Conservation (phyloP, 768 basidiomycete species). For the Cyclocybe aegerita region DNA sequence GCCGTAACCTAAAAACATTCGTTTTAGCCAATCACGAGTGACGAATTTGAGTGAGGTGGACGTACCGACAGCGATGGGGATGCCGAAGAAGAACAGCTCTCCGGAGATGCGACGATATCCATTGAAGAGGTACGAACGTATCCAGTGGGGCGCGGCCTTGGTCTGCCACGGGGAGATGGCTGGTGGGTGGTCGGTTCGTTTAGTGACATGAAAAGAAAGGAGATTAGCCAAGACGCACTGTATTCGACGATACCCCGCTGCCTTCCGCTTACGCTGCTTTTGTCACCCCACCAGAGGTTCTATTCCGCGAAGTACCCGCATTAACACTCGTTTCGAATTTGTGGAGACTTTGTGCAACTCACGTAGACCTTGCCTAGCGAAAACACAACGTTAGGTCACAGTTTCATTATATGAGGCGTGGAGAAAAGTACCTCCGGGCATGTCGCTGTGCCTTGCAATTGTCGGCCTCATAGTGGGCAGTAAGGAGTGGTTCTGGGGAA, state of each 20-base stretch:
- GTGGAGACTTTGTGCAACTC: constrained; percentile 30
- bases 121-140: constrained; percentile 82
- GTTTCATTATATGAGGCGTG: neutral
- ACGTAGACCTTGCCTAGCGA: constrained; percentile 76
- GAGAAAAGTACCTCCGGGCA: constrained; percentile 75
- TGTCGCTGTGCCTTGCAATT: constrained; percentile 60
- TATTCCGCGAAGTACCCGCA: constrained; percentile 23
- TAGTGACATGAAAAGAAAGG: neutral
- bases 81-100: constrained; percentile 74
- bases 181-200: constrained; percentile 27
- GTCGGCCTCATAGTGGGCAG: constrained; percentile 60
- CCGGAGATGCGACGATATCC: constrained; percentile 75
- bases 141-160: constrained; percentile 66
- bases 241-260: constrained; percentile 80
- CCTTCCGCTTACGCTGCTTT: constrained; percentile 49
- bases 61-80: constrained; percentile 80
- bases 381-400: constrained; percentile 2
- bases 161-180: constrained; percentile 84
- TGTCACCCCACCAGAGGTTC: constrained; percentile 93
- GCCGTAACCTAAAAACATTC: constrained; percentile 56
- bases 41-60: constrained; percentile 13
- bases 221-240: constrained; percentile 53
- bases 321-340: neutral
- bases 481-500: constrained; percentile 17
- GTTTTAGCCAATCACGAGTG: neutral